A percentile compares a stretch with the other conserved stretches of the same genome.
Conservation (phyloP, 1,284 basidiomycete genomes). For the Golubevia pallescens region DNA sequence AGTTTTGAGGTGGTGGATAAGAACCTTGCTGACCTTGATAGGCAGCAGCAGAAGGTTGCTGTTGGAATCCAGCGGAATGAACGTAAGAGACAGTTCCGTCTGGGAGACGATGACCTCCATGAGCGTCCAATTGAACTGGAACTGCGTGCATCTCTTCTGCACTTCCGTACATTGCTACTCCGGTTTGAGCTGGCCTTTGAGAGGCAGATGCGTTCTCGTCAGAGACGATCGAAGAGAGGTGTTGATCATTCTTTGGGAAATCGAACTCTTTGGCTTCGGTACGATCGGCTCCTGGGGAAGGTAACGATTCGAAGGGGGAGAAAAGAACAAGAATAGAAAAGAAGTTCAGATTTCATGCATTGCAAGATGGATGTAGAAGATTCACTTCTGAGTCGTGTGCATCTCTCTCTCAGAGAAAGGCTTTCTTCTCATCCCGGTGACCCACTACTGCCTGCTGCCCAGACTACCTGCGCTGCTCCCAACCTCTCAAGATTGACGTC, state of each 20-base stretch:
- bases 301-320: too few species aligned
- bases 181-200: slow-evolving; percentile 14
- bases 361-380: not conserved
- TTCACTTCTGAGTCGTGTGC: slow-evolving; percentile 13
- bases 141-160: slow-evolving; percentile 17
- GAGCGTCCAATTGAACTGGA: slow-evolving; percentile 2
- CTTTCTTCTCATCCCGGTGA: not conserved
- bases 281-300: slow-evolving; percentile 14
- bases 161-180: slow-evolving; percentile 28
- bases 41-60: not conserved
- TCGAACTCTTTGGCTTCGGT: slow-evolving; percentile 14
- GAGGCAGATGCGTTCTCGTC: not conserved
- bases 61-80: slow-evolving; percentile 8
- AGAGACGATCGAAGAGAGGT: slow-evolving; percentile 12
- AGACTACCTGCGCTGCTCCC: too few species aligned
- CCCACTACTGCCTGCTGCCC: not conserved
- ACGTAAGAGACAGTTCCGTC: slow-evolving; percentile 48
- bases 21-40: slow-evolving; percentile 3
- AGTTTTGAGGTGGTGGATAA: slow-evolving; percentile 5
- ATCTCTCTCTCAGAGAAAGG: slow-evolving; percentile 11
- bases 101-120: slow-evolving; percentile 42
- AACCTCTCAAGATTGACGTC: not conserved
- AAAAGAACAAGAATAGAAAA: not conserved
- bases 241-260: slow-evolving; percentile 23
- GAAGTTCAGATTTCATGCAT: not conserved